Conservation (phyloP, 306 rosid genomes). For the Vigna unguiculata region DNA sequence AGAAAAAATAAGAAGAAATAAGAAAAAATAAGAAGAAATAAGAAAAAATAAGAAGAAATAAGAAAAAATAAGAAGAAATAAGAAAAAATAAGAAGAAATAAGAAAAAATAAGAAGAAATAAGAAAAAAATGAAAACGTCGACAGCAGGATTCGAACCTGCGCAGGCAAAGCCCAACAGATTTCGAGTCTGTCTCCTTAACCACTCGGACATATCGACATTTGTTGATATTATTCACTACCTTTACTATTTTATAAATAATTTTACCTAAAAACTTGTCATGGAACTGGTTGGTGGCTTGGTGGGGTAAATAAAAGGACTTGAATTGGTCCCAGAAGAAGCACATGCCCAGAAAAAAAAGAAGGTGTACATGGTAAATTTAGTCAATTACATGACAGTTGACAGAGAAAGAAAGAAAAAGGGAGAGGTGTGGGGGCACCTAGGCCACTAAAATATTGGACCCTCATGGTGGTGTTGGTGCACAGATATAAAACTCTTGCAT, state of each 20-base stretch:
- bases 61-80: no score
- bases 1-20: no score
- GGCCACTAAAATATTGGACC: conserved; percentile 31
- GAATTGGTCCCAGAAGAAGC: conserved; percentile 39
- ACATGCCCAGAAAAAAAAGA: conserved; percentile 32
- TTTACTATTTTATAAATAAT: no score
- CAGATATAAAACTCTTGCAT: conserved; percentile 43
- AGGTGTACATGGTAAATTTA: conserved; percentile 34
- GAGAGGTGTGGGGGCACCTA: conserved; percentile 8
- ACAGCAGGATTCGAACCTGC: conserved; percentile 63
- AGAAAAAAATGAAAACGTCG: conserved; percentile 32
- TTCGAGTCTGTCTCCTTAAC: conserved; percentile 68
- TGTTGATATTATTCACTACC: rapidly evolving
- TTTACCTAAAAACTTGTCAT: not conserved
- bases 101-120: no score
- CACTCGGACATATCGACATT: conserved; percentile 56
- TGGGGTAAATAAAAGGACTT: conserved; percentile 28
- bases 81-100: no score
- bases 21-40: no score
- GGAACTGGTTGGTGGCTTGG: not conserved
- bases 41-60: no score
- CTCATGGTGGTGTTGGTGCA: conserved; percentile 40
- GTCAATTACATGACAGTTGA: conserved; percentile 50
- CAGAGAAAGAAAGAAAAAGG: not conserved
- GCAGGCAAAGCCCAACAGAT: conserved; percentile 61